Evolutionary conservation across 2,329 filamentous ascomycete genomes (phyloP).

Genomic region (Cryphonectria radicalis): DNA sequence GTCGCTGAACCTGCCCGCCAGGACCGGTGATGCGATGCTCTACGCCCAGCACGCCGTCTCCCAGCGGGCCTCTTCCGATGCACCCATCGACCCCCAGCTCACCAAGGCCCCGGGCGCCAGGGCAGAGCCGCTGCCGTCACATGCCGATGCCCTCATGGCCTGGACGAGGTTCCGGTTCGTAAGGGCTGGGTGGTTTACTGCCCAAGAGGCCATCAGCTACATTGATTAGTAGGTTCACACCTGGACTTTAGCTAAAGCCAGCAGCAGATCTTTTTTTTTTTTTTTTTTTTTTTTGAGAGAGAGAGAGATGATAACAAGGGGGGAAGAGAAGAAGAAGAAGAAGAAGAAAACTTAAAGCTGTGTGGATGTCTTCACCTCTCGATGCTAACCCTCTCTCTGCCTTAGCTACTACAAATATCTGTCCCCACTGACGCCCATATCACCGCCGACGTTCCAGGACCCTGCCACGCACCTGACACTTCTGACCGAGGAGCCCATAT

Average conservation of each 20-base stretch:
- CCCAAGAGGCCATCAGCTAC: conserved; percentile 89
- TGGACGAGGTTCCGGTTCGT: conserved; percentile 95
- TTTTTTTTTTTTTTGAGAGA: too few species aligned
- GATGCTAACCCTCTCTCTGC: conserved; percentile 16
- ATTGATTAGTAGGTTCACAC: conserved; percentile 75
- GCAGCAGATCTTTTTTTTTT: neutral
- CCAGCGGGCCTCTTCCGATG: conserved; percentile 30
- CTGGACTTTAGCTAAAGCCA: neutral
- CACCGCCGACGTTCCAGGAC: conserved; percentile 85
- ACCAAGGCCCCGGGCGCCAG: conserved; percentile 47
- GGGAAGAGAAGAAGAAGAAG: neutral
- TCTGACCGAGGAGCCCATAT: conserved; percentile 87
- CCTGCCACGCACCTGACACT: conserved; percentile 80
- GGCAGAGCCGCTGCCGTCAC: conserved; percentile 52
- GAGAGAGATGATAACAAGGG: too few species aligned
- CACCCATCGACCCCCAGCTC: conserved; percentile 52
- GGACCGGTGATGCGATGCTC: conserved; percentile 14
- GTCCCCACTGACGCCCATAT: conserved; percentile 90
- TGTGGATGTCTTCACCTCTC: neutral
- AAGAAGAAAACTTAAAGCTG: too few species aligned
- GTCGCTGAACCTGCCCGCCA: conserved; percentile 10
- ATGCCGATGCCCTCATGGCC: conserved; percentile 75
- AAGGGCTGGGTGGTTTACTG: conserved; percentile 95
- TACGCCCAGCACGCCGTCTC: conserved; percentile 32
- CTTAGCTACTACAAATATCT: conserved; percentile 85